Percentiles rank a stretch among this genome's conserved stretches.
Evolutionary conservation across 225 moss, liverwort and hornwort species (phyloP).

Genomic region (Bryoerythrophyllum caledonicum): DNA sequence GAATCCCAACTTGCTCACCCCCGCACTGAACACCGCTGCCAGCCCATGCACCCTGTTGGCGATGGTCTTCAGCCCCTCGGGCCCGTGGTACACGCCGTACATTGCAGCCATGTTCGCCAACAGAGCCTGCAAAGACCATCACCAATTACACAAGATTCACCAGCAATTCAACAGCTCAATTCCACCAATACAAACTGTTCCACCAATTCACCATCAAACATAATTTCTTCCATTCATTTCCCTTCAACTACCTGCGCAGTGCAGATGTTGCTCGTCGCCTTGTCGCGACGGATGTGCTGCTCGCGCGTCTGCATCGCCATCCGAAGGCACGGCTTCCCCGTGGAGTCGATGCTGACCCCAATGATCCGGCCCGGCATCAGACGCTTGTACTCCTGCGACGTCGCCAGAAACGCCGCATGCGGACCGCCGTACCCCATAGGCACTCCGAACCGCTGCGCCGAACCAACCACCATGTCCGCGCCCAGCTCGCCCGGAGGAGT

Average conservation of each 20-base stretch:
- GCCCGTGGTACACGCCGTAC: slow-evolving; percentile 96
- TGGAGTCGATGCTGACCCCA: slow-evolving; percentile 77
- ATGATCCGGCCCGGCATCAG: slow-evolving; percentile 97
- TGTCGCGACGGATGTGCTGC: slow-evolving; percentile 96
- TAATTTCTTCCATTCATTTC: too few relatives aligned
- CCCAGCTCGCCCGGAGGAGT: slow-evolving; percentile 93
- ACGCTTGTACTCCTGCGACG: slow-evolving; percentile 98
- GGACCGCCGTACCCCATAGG: slow-evolving; percentile 98
- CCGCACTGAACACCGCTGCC: slow-evolving; percentile 81
- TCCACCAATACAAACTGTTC: background rate
- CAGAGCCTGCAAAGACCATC: slow-evolving; percentile 62
- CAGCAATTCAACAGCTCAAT: too few relatives aligned
- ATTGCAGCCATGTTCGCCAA: slow-evolving; percentile 99
- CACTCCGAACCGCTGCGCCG: slow-evolving; percentile 96
- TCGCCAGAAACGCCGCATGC: slow-evolving; percentile 95
- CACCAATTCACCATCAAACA: too few relatives aligned
- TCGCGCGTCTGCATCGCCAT: slow-evolving; percentile 99
- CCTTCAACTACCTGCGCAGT: slow-evolving; percentile 73
- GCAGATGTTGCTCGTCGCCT: slow-evolving; percentile 99
- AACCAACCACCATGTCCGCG: slow-evolving; percentile 96
- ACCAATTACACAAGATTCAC: background rate
- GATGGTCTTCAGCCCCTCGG: slow-evolving; percentile 81
- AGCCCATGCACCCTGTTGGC: slow-evolving; percentile 89
- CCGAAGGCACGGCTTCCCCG: slow-evolving; percentile 88
- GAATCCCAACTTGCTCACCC: slow-evolving; percentile 67